phyloP scores from a whole-genome alignment of 176 grass and related monocot genomes.

The Rhynchospora tenuis region DNA sequence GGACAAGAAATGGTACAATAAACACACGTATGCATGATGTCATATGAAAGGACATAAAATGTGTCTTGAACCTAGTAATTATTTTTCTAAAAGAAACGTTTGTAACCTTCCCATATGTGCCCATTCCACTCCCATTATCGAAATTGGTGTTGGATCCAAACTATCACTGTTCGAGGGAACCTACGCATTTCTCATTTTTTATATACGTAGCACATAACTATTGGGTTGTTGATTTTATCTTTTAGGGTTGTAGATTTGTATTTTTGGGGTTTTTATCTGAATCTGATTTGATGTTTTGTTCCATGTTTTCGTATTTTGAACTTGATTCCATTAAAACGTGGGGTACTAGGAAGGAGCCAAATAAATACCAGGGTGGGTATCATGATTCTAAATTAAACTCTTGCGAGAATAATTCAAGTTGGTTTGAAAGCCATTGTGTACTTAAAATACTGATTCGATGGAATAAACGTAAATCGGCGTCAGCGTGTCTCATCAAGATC shows the following conservation, averaged over 20 bases:
- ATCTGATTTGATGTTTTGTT: constrained; percentile 1
- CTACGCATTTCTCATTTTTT: not conserved
- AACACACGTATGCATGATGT: constrained; percentile 5
- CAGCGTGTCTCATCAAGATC: not conserved
- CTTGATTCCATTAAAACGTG: not conserved
- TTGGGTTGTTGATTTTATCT: not conserved
- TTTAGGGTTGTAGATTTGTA: not conserved
- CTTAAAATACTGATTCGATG: too few relatives aligned
- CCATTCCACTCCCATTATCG: not conserved
- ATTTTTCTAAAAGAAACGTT: not conserved
- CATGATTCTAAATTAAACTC: not conserved
- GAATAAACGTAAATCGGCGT: not conserved
- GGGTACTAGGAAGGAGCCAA: not conserved
- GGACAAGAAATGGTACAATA: not conserved
- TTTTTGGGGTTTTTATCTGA: not conserved
- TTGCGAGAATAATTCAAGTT: not conserved
- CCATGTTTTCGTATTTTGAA: not conserved
- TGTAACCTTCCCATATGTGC: not conserved
- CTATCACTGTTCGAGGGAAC: too few relatives aligned
- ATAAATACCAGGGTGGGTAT: not conserved
- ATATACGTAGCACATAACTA: not conserved
- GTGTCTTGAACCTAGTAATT: not conserved
- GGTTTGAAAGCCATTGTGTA: not conserved
- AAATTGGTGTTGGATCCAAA: too few relatives aligned
- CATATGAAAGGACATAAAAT: constrained; percentile 5